A percentile compares a stretch with the other conserved stretches of the same genome.
Conservation (phyloP, 192 early-diverging fungal species). For the Coemansia sp. region DNA sequence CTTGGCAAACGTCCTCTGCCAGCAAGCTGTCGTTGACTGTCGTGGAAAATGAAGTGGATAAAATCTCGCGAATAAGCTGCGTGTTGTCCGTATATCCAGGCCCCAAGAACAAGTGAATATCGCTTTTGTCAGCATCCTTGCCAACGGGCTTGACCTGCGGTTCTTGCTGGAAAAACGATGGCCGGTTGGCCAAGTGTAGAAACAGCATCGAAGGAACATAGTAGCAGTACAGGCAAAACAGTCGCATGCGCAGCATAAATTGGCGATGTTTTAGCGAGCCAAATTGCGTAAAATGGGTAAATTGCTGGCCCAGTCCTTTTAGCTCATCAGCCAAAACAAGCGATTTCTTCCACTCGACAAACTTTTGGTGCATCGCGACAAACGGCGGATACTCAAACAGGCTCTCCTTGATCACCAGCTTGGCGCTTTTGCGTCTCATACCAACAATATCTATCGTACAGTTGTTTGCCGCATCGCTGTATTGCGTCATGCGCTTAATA, state of each 20-base stretch:
- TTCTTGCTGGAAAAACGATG: constrained; percentile 30
- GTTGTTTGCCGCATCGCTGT: neutral
- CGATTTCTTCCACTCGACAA: constrained; percentile 19
- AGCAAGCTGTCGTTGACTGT: constrained; percentile 31
- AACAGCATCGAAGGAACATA: constrained; percentile 17
- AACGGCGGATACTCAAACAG: constrained; percentile 37
- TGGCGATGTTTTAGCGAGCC: constrained; percentile 29
- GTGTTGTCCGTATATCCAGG: constrained; percentile 21
- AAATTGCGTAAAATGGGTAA: constrained; percentile 21
- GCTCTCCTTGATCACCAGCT: constrained; percentile 5
- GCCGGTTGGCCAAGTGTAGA: constrained; percentile 42
- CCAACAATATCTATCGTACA: neutral
- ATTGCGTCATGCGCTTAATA: constrained; percentile 9
- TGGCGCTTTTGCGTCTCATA: neutral
- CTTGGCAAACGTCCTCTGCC: constrained; percentile 36
- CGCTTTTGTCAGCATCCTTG: neutral
- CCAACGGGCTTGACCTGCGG: neutral
- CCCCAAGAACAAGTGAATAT: neutral
- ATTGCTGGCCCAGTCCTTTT: neutral
- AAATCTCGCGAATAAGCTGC: constrained; percentile 30
- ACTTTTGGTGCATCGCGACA: constrained; percentile 10
- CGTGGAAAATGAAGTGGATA: constrained; percentile 26
- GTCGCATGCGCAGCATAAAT: constrained; percentile 31
- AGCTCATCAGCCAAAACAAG: constrained; percentile 18
- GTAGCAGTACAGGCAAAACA: constrained; percentile 41